These are phyloP conservation scores for Neofusicoccum ribis DNA, from an alignment of 2,329 filamentous ascomycete species.

Conservation along the genomic window DNA sequence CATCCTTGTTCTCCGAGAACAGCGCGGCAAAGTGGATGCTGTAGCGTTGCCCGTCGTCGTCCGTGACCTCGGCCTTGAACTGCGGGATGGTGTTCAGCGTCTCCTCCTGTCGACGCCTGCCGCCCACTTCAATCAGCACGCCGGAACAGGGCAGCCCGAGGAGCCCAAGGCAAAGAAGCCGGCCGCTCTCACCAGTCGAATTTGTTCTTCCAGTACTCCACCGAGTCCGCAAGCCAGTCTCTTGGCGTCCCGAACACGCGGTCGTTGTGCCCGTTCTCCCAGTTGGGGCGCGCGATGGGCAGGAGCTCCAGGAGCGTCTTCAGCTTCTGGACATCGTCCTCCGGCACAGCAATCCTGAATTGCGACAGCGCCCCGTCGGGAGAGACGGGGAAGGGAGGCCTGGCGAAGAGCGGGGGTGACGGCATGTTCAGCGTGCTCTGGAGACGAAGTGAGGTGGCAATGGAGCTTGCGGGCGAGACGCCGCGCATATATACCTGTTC, in stretches of 20 bases:
- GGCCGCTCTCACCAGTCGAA: conserved; percentile 33
- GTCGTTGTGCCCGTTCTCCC: conserved; percentile 26
- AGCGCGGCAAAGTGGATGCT: conserved; percentile 56
- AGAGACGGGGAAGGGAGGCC: not conserved
- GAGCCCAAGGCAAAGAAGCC: not conserved
- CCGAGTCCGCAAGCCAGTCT: conserved; percentile 32
- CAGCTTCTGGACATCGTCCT: conserved; percentile 32
- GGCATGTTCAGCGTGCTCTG: not conserved
- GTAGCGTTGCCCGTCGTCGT: conserved; percentile 38
- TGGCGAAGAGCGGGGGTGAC: not conserved
- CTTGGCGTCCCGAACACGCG: conserved; percentile 33
- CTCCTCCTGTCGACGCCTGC: conserved; percentile 40
- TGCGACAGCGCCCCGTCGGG: not conserved
- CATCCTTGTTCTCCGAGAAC: conserved; percentile 53
- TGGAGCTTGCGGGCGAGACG: not conserved
- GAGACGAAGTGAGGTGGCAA: not conserved
- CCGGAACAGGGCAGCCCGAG: too few relatives aligned
- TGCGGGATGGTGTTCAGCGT: conserved; percentile 54
- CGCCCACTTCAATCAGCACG: not conserved
- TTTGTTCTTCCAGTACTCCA: conserved; percentile 31
- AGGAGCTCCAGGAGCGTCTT: conserved; percentile 31
- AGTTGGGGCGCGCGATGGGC: conserved; percentile 34
- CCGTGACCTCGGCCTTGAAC: conserved; percentile 47
- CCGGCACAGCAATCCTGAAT: conserved; percentile 14
- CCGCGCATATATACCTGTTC: not conserved